phyloP scores from a whole-genome alignment of 352 stramenopile genomes.

The Globisporangium abappressorium region DNA sequence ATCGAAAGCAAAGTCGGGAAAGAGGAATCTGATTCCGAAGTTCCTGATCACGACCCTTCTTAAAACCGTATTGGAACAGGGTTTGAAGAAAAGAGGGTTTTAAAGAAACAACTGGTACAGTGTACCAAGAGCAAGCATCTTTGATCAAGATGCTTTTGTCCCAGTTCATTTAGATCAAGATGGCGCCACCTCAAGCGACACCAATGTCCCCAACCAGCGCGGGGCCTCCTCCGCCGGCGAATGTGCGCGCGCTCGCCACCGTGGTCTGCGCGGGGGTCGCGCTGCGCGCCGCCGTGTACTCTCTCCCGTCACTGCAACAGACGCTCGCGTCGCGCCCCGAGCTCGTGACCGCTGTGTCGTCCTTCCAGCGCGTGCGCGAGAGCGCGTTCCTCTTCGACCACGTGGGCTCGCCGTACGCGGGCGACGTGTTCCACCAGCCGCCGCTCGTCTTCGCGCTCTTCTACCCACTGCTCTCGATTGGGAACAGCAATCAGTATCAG shows the following conservation, averaged over 20 bases:
- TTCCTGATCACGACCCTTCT: neutral
- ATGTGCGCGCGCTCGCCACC: conserved; percentile 11
- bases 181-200: neutral
- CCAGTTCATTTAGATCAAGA: neutral
- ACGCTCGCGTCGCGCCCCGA: conserved; percentile 55
- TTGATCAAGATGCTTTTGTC: neutral
- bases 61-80: neutral
- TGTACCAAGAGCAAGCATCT: neutral
- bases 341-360: conserved; percentile 62
- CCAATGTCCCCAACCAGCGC: neutral
- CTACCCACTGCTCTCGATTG: conserved; percentile 28
- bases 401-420: conserved; percentile 58
- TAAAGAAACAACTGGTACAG: neutral
- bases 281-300: conserved; percentile 40
- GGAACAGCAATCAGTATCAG: conserved; percentile 16
- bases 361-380: conserved; percentile 59
- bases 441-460: conserved; percentile 71
- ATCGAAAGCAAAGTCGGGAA: neutral
- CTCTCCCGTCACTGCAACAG: conserved; percentile 28
- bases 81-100: neutral
- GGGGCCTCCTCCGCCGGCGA: neutral
- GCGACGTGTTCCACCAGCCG: conserved; percentile 82
- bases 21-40: neutral
- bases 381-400: conserved; percentile 48
- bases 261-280: conserved; percentile 32